Base-by-base conservation (phyloP, 1,139 yeast genomes). In the Trichomonascaceae sp. region DNA sequence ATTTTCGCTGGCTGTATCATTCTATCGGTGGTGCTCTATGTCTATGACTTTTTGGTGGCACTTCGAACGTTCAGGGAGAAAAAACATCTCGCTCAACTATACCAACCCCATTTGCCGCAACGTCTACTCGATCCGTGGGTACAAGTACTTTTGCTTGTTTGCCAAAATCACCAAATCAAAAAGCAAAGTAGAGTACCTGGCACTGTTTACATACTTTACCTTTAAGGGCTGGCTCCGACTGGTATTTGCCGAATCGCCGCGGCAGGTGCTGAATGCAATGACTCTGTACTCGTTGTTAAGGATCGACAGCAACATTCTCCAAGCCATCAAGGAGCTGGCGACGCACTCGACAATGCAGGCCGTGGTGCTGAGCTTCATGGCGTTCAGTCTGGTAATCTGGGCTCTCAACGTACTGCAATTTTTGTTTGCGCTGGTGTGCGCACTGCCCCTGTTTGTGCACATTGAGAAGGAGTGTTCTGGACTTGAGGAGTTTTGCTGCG, bases 1-100 rank as follows among this genome's bases (percentile, higher is more conserved):
- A 62, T 84, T 13, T 84, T 82, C 52, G 76, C 87, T 6, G 84
- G 78, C 1, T 84, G 95, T 52, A 84, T 84, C 41, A 67, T 84
- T n/a, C 69, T 81, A 39, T 76, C 89, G 16, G 64, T 80, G 36
- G 58, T 70, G 5, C 60, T 80, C 18, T 50, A 78, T 31, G 43
- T 73, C 1, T 73, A 73, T 54, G 80, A 76, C 38, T 63, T 71
- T 56, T 45, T 72, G 4, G 62, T 73, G 58, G 92, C 85, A 1
- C 59, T 71, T 18, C 64, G 67, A 33, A 66, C 77, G 13, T 74
- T 65, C 45, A 59, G 68, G 32, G n/a, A 72, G 82, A 3, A 62
- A 67, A 38, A 76, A 76, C 53, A 76, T 84, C 33, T 79, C 89
- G 3, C 58, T 74, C 41, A 73, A 76, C 2, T 84, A 80, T 51